These are phyloP conservation scores for Thelonectria rubi DNA, from an alignment of 2,329 filamentous ascomycete genomes.

Conservation along the genomic window DNA sequence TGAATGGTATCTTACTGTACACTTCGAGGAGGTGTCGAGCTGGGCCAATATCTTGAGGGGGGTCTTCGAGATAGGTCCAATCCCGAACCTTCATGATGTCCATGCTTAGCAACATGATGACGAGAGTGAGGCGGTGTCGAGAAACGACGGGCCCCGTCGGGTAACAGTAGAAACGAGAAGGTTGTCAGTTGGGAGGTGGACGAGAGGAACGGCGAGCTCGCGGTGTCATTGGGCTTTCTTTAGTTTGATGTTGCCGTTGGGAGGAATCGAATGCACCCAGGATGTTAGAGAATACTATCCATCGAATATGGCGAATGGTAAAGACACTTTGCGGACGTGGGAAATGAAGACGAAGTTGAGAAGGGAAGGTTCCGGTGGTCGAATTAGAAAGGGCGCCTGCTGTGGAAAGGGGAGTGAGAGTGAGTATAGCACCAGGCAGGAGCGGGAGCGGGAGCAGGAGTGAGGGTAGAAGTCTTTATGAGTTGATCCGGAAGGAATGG, in stretches of 20 bases:
- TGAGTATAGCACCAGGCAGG: not conserved
- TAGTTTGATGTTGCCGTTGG: slow-evolving; percentile 16
- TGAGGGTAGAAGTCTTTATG: too few relatives aligned
- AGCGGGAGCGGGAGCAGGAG: not conserved
- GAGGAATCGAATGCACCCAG: slow-evolving; percentile 17
- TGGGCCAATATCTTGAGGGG: slow-evolving; percentile 50
- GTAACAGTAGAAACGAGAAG: slow-evolving; percentile 1
- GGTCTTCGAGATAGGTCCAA: slow-evolving; percentile 50
- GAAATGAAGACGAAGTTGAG: not conserved
- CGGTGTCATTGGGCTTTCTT: slow-evolving; percentile 32
- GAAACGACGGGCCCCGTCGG: slow-evolving; percentile 1
- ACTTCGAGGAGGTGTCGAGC: slow-evolving; percentile 49
- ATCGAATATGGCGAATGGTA: slow-evolving; percentile 12
- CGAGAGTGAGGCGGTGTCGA: not conserved
- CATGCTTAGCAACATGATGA: slow-evolving; percentile 41
- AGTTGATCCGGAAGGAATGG: not conserved
- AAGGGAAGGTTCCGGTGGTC: not conserved
- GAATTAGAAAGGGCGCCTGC: not conserved
- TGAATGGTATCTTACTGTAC: slow-evolving; percentile 50
- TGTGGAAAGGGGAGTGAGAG: not conserved
- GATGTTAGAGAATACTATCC: slow-evolving; percentile 19
- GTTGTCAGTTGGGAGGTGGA: slow-evolving; percentile 14
- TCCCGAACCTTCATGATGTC: slow-evolving; percentile 50
- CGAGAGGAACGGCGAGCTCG: not conserved
- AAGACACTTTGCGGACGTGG: not conserved